phyloP scores from a whole-genome alignment of 1,284 basidiomycete species.

The Irpex rosettiformis region DNA sequence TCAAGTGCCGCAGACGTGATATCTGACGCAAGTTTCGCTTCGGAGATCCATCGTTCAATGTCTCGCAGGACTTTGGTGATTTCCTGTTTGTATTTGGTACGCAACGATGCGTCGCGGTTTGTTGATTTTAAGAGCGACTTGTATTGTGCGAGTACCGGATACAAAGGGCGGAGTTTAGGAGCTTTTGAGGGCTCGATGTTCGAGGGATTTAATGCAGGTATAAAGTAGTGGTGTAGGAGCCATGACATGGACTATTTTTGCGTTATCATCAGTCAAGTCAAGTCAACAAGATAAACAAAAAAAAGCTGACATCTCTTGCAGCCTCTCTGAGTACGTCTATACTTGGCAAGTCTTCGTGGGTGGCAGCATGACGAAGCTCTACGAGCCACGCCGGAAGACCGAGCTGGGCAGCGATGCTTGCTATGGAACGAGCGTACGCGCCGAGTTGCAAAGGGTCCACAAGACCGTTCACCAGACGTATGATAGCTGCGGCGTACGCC shows the following conservation, averaged over 20 bases:
- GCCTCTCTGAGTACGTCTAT: conserved; percentile 78
- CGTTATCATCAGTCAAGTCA: background rate
- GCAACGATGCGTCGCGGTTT: conserved; percentile 59
- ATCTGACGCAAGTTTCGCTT: conserved; percentile 61
- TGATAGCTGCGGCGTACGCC: conserved; percentile 73
- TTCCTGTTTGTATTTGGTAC: conserved; percentile 44
- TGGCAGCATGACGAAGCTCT: conserved; percentile 92
- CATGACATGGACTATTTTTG: conserved; percentile 63
- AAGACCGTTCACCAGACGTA: conserved; percentile 90
- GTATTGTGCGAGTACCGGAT: conserved; percentile 65
- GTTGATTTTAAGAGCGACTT: conserved; percentile 62
- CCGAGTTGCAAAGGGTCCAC: conserved; percentile 94
- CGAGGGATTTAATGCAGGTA: conserved; percentile 66
- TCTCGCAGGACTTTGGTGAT: conserved; percentile 49
- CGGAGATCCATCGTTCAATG: conserved; percentile 70
- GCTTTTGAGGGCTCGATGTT: conserved; percentile 22
- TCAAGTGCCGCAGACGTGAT: conserved; percentile 41
- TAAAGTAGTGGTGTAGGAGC: conserved; percentile 80
- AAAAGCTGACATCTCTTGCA: conserved; percentile 56
- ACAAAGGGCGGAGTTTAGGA: conserved; percentile 44
- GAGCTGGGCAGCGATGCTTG: conserved; percentile 82
- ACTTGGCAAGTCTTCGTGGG: conserved; percentile 93
- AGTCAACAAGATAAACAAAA: background rate
- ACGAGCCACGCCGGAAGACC: conserved; percentile 89
- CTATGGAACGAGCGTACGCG: conserved; percentile 85